These are phyloP conservation scores for Stenogyne calaminthoides DNA, from an alignment of 305 asterid genomes.

Conservation along the genomic window DNA sequence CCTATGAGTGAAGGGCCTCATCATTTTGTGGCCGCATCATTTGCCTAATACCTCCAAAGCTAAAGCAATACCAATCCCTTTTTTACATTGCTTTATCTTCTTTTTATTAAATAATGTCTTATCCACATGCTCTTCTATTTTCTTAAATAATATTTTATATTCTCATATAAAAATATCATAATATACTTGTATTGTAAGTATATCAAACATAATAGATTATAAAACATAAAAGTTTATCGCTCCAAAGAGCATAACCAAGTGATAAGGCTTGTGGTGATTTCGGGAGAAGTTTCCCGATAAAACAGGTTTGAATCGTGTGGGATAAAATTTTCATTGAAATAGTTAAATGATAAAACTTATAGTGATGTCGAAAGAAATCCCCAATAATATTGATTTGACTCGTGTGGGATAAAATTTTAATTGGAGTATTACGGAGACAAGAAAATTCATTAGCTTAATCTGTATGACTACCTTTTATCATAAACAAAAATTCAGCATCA, in stretches of 20 bases:
- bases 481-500: background rate
- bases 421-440: too few species aligned
- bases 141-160: background rate
- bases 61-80: constrained; percentile 35
- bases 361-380: too few species aligned
- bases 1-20: constrained; percentile 9
- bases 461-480: background rate
- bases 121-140: background rate
- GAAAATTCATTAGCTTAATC: background rate
- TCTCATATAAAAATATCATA: background rate
- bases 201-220: background rate
- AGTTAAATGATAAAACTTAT: too few species aligned
- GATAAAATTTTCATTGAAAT: too few species aligned
- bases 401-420: too few species aligned
- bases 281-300: too few species aligned
- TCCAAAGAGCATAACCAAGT: too few species aligned
- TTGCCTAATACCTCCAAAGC: constrained; percentile 34
- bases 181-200: too few species aligned
- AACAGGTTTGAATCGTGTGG: too few species aligned
- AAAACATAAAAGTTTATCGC: background rate
- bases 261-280: too few species aligned
- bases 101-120: background rate
- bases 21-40: constrained; percentile 34
- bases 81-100: background rate
- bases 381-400: too few species aligned